Evolutionary conservation across 148 eudicot genomes (phyloP).

Genomic region (Rhododendron molle): DNA sequence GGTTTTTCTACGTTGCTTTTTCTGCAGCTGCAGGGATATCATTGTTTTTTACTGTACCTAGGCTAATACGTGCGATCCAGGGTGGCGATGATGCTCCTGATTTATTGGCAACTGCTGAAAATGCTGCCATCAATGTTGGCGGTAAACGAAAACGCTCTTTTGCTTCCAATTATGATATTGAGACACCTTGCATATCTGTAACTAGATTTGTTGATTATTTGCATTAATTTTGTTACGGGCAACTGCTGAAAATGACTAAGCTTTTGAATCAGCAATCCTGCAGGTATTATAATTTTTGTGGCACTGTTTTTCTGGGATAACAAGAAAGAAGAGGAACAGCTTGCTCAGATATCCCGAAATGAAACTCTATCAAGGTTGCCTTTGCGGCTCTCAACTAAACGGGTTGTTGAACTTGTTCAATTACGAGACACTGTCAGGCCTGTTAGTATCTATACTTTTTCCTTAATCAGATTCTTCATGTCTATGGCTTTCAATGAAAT

Average conservation of each 20-base stretch:
- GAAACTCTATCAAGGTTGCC: constrained; percentile 95
- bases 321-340: constrained; percentile 94
- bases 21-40: constrained; percentile 97
- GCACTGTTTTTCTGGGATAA: constrained; percentile 92
- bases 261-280: constrained; percentile 54
- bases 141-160: constrained; percentile 37
- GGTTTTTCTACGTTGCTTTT: constrained; percentile 87
- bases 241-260: constrained; percentile 32
- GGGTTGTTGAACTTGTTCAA: constrained; percentile 93
- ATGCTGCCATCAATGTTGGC: constrained; percentile 78
- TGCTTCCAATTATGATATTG: not conserved
- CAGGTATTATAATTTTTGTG: constrained; percentile 76
- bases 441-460: constrained; percentile 46
- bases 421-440: constrained; percentile 87
- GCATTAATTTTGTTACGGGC: not conserved
- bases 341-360: constrained; percentile 80
- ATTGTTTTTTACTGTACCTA: constrained; percentile 71
- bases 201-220: not conserved
- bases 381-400: constrained; percentile 90
- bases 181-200: not conserved
- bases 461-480: constrained; percentile 1
- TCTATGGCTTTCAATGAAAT: not conserved
- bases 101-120: constrained; percentile 62
- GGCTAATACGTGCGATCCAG: constrained; percentile 60
- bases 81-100: constrained; percentile 91